A percentile compares a stretch with the other conserved stretches of the same genome.
Evolutionary conservation across 768 basidiomycete species (phyloP).

Genomic region (Dentipellis fragilis): DNA sequence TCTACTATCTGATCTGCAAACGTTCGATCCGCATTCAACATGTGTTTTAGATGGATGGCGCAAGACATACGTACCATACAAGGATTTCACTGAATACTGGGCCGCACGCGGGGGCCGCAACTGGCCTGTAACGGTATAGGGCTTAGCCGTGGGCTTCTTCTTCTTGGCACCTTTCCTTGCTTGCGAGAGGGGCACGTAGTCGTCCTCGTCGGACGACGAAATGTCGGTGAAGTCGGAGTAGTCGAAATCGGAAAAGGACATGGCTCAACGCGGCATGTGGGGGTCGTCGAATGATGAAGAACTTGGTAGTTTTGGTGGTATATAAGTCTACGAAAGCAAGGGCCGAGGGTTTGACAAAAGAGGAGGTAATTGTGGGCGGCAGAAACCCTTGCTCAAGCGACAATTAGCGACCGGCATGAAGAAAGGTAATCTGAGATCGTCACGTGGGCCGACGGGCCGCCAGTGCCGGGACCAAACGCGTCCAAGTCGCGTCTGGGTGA

Average conservation of each 20-base stretch:
- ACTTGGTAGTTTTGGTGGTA: too few relatives aligned
- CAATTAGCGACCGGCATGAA: neutral
- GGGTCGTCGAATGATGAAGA: neutral
- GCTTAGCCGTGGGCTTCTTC: conserved; percentile 2
- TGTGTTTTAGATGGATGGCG: neutral
- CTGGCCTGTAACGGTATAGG: conserved; percentile 10
- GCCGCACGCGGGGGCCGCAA: conserved; percentile 17
- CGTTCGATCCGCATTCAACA: neutral
- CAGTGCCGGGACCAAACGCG: too few relatives aligned
- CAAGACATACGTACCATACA: conserved; percentile 19
- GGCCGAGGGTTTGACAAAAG: neutral
- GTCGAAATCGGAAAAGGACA: conserved; percentile 16
- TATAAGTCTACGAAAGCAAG: too few relatives aligned
- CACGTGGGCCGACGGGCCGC: neutral
- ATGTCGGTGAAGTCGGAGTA: conserved; percentile 21
- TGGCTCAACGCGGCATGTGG: neutral
- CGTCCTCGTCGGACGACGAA: conserved; percentile 15
- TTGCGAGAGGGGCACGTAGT: conserved; percentile 5
- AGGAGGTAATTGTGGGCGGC: neutral
- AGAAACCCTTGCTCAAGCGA: neutral
- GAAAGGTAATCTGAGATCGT: neutral
- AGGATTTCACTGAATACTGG: conserved; percentile 22
- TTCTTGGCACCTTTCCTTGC: conserved; percentile 1
- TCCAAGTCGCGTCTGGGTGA: neutral
- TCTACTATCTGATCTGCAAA: conserved; percentile 49